Evolutionary conservation across 345 rosid species (phyloP).

Genomic region (Rhodamnia argentea): DNA sequence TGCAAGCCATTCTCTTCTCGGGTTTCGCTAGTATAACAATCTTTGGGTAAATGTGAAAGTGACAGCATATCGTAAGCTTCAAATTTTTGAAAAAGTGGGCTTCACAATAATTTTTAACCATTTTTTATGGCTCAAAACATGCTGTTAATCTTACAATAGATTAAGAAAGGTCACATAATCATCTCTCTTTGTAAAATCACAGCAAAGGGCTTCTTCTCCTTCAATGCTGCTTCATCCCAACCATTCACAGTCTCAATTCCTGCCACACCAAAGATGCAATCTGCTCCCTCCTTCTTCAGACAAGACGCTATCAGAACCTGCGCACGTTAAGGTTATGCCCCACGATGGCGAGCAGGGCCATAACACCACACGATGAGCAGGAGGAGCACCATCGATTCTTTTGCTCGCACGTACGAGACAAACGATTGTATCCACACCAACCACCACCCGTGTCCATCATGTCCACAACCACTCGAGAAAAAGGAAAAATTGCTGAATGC

Average conservation of each 20-base stretch:
- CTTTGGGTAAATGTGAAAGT: too few species aligned
- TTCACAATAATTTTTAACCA: too few species aligned
- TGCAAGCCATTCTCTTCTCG: neutral
- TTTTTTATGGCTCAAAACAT: too few species aligned
- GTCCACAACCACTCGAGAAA: neutral
- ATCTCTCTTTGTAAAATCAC: neutral
- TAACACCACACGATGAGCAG: neutral
- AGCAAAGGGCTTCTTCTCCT: neutral
- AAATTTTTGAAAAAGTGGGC: too few species aligned
- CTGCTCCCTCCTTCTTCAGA: neutral
- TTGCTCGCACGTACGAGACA: neutral
- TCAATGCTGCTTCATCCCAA: neutral
- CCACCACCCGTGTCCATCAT: neutral
- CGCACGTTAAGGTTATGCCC: neutral
- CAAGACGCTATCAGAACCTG: neutral
- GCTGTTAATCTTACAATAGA: too few species aligned
- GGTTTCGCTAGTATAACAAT: too few species aligned
- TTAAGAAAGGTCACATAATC: too few species aligned
- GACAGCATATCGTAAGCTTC: too few species aligned
- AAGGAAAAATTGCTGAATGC: neutral
- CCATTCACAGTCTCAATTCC: neutral
- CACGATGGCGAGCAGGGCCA: neutral
- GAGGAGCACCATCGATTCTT: neutral
- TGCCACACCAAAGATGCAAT: neutral
- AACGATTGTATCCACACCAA: neutral